Evolutionary conservation across 805 yeast species (phyloP), one percentile per base, ranked within the genome.

Genomic region (Teunomyces aglyptinius): DNA sequence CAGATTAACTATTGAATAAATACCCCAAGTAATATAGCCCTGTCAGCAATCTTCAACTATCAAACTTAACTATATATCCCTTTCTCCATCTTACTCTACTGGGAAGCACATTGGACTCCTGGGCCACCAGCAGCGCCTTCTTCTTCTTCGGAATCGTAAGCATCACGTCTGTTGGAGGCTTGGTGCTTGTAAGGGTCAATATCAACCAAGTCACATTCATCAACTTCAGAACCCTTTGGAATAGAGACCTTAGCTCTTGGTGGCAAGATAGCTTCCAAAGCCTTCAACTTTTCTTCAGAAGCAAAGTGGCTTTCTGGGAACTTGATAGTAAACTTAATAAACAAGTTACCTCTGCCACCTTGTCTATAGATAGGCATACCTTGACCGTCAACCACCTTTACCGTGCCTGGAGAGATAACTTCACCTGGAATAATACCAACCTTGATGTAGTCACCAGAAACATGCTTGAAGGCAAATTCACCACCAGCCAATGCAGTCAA

Each of bases 401-500:
- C 74, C 35, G 75, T 65, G 53, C 88, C 96, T 43, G 98, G 97
- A 27, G 90, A 60, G 53, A 94, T 86, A 50, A 92, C 90, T 72
- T 92, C 97, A 66, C 98, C 98, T 46, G 97, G 94, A 43, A 86
- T 72, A 52, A 91, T 82, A 32, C 80, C 75, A 49, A 90, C 81
- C 77, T 90, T 89, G 61, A 92, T 74, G 79, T 83, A 89, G 59
- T 90, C 97, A 55, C 96, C 97, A 57, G 89, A 87, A 48, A 94
- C 83, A 64, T 92, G 97, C 75, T 90, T 79, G 65, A 94, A 75
- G 31, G 86, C 84, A 65, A 94, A 78, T 50, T 85, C 84, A 60
- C 99, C 99, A 65, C 99, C 99, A 40, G 97, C 95, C 58, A 94
- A 79, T 26, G 99, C 96, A 20, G 98, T 90, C 64, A 92, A 76